Percentiles rank a stretch among this genome's conserved stretches.
Evolutionary conservation across 768 basidiomycete species (phyloP).

Genomic region (Tulasnella sp.): DNA sequence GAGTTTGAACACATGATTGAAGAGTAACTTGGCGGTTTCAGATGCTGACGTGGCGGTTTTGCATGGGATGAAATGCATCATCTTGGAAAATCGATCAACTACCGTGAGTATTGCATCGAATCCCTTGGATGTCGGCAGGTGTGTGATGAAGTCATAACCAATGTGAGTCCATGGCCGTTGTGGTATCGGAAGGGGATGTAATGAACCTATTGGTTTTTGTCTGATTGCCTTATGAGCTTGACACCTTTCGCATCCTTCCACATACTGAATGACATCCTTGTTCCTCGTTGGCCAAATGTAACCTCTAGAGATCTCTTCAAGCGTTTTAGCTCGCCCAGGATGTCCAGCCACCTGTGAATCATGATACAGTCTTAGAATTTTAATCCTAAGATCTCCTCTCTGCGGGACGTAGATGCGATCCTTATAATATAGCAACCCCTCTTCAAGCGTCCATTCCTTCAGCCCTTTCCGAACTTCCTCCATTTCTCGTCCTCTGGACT

Average conservation of each 20-base stretch:
- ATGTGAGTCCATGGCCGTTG: conserved; percentile 21
- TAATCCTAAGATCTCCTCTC: neutral
- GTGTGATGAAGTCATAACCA: conserved; percentile 21
- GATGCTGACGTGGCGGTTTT: neutral
- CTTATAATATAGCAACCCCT: neutral
- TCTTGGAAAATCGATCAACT: conserved; percentile 10
- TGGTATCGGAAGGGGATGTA: conserved; percentile 21
- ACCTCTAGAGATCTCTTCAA: conserved; percentile 16
- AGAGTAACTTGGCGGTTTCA: conserved; percentile 2
- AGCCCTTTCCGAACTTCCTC: neutral
- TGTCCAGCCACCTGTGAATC: neutral
- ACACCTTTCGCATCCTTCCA: conserved; percentile 21
- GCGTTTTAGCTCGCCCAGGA: conserved; percentile 18
- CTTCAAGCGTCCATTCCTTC: neutral
- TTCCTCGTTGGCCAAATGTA: conserved; percentile 18
- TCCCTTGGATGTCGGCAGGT: neutral
- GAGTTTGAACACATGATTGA: conserved; percentile 5
- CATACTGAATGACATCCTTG: conserved; percentile 21
- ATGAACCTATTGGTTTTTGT: conserved; percentile 18
- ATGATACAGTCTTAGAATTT: neutral
- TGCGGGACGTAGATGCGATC: conserved; percentile 3
- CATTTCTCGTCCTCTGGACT: neutral
- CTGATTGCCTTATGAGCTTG: conserved; percentile 14
- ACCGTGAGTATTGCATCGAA: neutral
- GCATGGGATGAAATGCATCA: neutral